Percentiles rank a stretch among this genome's conserved stretches.
phyloP scores from a whole-genome alignment of 768 basidiomycete genomes.

The Naganishia antarctica region DNA sequence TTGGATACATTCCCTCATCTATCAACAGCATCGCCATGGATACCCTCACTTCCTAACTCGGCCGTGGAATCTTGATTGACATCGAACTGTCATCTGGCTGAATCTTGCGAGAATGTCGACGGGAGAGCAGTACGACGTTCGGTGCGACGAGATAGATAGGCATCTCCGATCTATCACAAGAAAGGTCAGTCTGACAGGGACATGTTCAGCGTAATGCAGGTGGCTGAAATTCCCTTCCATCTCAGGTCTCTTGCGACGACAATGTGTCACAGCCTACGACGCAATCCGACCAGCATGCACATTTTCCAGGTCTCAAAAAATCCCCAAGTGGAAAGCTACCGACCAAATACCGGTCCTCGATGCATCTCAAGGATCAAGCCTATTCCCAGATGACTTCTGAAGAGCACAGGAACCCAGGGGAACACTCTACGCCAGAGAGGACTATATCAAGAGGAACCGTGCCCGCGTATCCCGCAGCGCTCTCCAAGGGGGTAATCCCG shows the following conservation, averaged over 20 bases:
- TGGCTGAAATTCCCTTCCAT: neutral
- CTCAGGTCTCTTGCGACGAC: conserved; percentile 7
- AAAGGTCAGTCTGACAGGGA: conserved; percentile 1
- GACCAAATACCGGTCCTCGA: conserved; percentile 16
- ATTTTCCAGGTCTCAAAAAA: neutral
- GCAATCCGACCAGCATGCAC: neutral
- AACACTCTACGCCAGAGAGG: neutral
- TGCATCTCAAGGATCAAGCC: neutral
- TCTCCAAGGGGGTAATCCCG: conserved; percentile 7
- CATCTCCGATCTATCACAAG: neutral
- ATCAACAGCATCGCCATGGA: neutral
- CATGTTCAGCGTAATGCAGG: no score
- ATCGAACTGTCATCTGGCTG: no score
- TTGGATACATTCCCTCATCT: neutral
- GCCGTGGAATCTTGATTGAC: no score
- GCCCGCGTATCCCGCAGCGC: conserved; percentile 2
- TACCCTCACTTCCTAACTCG: neutral
- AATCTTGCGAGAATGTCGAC: neutral
- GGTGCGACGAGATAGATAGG: conserved; percentile 2
- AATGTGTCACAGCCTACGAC: neutral
- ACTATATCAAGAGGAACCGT: neutral
- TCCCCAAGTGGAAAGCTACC: conserved; percentile 14
- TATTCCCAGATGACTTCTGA: neutral
- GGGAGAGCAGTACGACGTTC: neutral
- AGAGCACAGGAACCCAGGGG: neutral